Percentiles rank a stretch among this genome's conserved stretches.
Conservation (phyloP, 1,284 basidiomycete species). For the Phaffia rhodozyma region DNA sequence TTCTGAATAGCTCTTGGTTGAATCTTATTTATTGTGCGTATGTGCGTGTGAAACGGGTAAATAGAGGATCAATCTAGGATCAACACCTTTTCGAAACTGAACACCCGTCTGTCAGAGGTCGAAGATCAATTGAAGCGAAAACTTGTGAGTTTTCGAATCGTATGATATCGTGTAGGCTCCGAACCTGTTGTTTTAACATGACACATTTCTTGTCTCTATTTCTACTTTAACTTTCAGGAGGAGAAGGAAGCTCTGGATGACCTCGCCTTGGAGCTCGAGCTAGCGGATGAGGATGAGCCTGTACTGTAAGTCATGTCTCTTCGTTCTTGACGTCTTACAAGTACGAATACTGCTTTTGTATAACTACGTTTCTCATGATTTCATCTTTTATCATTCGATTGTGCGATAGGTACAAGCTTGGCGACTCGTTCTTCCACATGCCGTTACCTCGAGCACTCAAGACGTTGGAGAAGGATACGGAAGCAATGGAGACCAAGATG, state of each 20-base stretch:
- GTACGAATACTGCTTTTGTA: background rate
- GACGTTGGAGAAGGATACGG: slow-evolving; percentile 60
- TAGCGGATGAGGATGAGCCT: slow-evolving; percentile 68
- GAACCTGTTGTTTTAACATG: background rate
- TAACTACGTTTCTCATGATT: background rate
- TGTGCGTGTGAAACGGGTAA: slow-evolving; percentile 13
- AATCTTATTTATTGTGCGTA: background rate
- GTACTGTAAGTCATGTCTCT: slow-evolving; percentile 47
- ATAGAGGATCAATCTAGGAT: slow-evolving; percentile 87
- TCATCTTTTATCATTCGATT: no score
- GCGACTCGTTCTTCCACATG: slow-evolving; percentile 78
- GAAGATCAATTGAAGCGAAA: slow-evolving; percentile 59
- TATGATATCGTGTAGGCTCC: background rate
- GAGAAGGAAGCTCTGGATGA: slow-evolving; percentile 91
- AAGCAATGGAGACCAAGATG: slow-evolving; percentile 49
- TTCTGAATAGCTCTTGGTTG: background rate
- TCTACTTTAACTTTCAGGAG: slow-evolving; percentile 42
- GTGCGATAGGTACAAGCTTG: slow-evolving; percentile 63
- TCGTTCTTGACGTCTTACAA: background rate
- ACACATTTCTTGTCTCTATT: background rate
- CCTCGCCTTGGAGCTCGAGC: slow-evolving; percentile 71
- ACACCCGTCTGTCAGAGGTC: slow-evolving; percentile 59
- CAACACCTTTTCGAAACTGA: slow-evolving; percentile 84
- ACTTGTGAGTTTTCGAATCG: slow-evolving; percentile 43
- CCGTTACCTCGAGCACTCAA: slow-evolving; percentile 56